These are phyloP conservation scores for Chytriomyces hyalinus DNA, from an alignment of 192 early-diverging fungal species.

Conservation along the genomic window DNA sequence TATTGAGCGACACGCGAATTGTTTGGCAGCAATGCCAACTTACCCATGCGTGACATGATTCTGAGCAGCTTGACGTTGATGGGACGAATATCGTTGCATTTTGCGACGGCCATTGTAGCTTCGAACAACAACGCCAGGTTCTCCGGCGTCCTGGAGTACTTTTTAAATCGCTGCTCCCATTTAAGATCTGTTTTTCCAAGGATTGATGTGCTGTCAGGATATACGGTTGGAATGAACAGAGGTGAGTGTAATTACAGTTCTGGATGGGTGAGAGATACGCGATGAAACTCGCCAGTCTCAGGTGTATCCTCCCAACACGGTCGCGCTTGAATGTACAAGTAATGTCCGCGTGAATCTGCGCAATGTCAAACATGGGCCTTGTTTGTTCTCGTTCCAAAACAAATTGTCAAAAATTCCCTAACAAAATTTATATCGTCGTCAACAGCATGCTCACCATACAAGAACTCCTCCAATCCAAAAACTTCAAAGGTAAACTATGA, in stretches of 20 bases:
- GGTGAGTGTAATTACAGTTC: not conserved
- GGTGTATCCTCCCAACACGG: not conserved
- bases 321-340: not conserved
- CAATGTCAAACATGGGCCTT: conserved; percentile 25
- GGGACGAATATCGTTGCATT: not conserved
- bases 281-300: conserved; percentile 19
- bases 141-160: conserved; percentile 15
- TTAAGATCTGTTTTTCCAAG: conserved; percentile 29
- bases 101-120: conserved; percentile 1
- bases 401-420: not conserved
- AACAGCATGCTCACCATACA: not conserved
- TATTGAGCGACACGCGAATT: not conserved
- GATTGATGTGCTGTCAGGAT: conserved; percentile 12
- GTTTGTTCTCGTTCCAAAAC: not conserved
- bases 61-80: conserved; percentile 30
- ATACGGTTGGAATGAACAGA: no score
- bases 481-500: not conserved
- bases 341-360: conserved; percentile 11
- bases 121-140: conserved; percentile 9
- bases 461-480: not conserved
- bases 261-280: conserved; percentile 25
- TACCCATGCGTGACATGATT: conserved; percentile 33
- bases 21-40: not conserved
- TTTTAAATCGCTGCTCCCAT: conserved; percentile 34
- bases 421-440: not conserved